These are phyloP conservation scores for Anthostomella pinea DNA, from an alignment of 2,329 filamentous ascomycete species.

Conservation along the genomic window DNA sequence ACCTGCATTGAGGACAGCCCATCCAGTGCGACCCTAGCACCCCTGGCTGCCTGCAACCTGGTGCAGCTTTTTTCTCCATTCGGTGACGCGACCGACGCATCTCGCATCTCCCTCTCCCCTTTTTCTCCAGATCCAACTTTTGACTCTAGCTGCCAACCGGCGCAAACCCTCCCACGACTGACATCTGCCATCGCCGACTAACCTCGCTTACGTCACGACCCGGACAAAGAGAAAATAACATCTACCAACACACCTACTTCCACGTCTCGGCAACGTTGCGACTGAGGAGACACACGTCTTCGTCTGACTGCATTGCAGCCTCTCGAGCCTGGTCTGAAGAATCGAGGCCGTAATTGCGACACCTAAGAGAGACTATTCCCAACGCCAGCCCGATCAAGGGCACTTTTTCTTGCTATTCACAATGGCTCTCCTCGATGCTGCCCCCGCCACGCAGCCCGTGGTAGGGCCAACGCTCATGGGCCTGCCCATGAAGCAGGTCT, in stretches of 20 bases:
- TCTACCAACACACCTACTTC: neutral
- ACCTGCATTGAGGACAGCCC: no score
- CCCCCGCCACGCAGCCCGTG: constrained; percentile 34
- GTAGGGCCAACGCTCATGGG: constrained; percentile 50
- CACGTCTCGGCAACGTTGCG: no score
- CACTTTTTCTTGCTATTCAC: constrained; percentile 11
- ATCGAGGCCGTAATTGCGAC: no score
- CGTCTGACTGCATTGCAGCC: no score
- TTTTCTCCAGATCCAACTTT: no score
- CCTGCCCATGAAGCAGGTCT: constrained; percentile 66
- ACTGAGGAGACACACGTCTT: no score
- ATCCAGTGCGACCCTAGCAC: no score
- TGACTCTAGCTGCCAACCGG: neutral
- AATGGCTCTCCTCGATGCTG: constrained; percentile 43
- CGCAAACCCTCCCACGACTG: no score
- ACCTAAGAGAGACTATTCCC: no score
- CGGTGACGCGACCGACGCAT: neutral
- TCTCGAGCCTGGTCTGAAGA: neutral
- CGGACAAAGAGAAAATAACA: constrained; percentile 1
- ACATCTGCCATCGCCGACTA: neutral
- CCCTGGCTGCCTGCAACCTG: no score
- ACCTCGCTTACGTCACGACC: neutral
- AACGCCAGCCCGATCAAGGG: neutral
- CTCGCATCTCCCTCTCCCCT: no score
- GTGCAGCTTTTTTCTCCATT: no score